Conservation (phyloP, 768 basidiomycete genomes). For the Rhodotorula toruloides region DNA sequence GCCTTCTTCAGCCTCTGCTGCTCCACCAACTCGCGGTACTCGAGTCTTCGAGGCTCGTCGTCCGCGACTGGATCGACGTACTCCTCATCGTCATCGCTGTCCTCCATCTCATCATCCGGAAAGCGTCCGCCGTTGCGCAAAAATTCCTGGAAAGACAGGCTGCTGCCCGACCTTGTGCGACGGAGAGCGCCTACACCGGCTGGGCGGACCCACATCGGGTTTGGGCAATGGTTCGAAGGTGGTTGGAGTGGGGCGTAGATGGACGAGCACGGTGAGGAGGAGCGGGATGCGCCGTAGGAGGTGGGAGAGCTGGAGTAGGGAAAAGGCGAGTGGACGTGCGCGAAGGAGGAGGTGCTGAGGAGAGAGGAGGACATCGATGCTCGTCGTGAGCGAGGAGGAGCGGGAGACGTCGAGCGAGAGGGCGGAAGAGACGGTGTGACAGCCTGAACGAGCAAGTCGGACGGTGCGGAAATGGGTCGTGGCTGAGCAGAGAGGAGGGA, state of each 20-base stretch:
- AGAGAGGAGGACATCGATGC: constrained; percentile 1
- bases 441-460: constrained; percentile 7
- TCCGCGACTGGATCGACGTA: neutral
- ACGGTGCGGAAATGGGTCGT: constrained; percentile 4
- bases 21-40: constrained; percentile 30
- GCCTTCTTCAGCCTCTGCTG: constrained; percentile 1
- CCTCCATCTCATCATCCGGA: neutral
- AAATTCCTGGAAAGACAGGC: constrained; percentile 27
- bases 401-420: constrained; percentile 11
- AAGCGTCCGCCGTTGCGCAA: constrained; percentile 5
- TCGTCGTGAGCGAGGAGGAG: neutral
- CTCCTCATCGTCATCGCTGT: constrained; percentile 5
- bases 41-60: constrained; percentile 2
- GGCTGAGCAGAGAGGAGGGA: neutral
- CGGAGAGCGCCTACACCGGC: neutral
- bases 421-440: constrained; percentile 10
- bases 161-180: neutral
- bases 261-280: constrained; percentile 31
- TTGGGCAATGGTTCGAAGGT: constrained; percentile 13
- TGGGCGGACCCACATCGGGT: constrained; percentile 25
- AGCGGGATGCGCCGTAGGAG: constrained; percentile 24
- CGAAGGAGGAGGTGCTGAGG: neutral
- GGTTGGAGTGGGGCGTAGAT: constrained; percentile 30
- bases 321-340: neutral
- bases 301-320: constrained; percentile 16